Evolutionary conservation across 371 early-diverging fungal species (phyloP).

Genomic region (Circinella minor): DNA sequence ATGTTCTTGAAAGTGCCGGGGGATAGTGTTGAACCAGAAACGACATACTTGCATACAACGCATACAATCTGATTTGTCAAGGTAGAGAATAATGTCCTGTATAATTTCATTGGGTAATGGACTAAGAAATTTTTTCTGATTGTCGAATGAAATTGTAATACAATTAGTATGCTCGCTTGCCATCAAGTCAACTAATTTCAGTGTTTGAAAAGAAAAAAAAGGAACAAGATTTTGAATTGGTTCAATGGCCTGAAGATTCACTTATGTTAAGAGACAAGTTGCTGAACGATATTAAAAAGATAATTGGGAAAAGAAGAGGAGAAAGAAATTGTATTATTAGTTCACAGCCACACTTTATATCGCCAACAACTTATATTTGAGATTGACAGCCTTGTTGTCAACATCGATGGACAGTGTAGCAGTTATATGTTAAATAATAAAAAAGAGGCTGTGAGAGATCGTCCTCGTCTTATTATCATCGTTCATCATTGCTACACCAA

Average conservation of each 20-base stretch:
- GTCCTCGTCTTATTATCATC: no score
- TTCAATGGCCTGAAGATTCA: slow-evolving; percentile 39
- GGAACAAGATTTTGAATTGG: slow-evolving; percentile 19
- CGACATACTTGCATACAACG: neutral
- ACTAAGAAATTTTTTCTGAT: neutral
- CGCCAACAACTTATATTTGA: no score
- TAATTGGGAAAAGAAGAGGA: no score
- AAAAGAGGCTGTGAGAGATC: no score
- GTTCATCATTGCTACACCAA: no score
- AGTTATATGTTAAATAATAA: no score
- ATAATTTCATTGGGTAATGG: neutral
- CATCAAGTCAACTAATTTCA: no score
- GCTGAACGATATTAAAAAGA: slow-evolving; percentile 26
- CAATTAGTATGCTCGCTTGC: neutral
- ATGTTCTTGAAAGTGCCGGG: neutral
- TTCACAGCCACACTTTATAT: no score
- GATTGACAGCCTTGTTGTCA: no score
- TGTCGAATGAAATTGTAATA: neutral
- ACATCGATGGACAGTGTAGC: no score
- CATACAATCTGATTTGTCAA: neutral
- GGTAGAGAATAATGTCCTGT: neutral
- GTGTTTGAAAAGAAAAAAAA: no score
- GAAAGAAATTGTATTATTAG: no score
- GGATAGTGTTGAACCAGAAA: neutral
- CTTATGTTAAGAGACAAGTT: slow-evolving; percentile 34